Conservation (phyloP, 148 eudicot species). For the Vaccinium corymbosum region DNA sequence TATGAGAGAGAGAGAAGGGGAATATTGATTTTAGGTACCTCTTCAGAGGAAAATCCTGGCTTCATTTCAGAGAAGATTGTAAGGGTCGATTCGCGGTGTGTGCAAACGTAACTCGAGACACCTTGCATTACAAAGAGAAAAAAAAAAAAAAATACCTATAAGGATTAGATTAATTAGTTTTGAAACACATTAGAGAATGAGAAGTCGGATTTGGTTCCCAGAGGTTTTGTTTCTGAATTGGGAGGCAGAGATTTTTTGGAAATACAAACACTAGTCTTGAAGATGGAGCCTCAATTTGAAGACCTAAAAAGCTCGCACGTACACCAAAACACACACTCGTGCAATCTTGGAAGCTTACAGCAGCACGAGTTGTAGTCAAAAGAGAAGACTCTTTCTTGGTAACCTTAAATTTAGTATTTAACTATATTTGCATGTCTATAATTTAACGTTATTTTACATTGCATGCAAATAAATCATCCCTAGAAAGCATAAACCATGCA, state of each 20-base stretch:
- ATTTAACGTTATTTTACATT: neutral
- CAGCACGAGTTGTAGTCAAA: slow-evolving; percentile 20
- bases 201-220: neutral
- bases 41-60: no score
- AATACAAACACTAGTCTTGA: slow-evolving; percentile 3
- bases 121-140: no score
- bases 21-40: no score
- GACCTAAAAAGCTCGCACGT: slow-evolving; percentile 16
- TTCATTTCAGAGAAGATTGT: no score
- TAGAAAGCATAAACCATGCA: neutral
- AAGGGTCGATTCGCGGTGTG: no score
- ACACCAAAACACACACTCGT: slow-evolving; percentile 27
- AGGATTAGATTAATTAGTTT: neutral
- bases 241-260: slow-evolving; percentile 12
- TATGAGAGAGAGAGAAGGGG: no score
- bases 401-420: neutral
- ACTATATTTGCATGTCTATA: neutral
- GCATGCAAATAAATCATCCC: neutral
- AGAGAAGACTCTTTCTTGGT: slow-evolving; percentile 6
- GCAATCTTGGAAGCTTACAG: slow-evolving; percentile 27
- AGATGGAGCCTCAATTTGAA: slow-evolving; percentile 8
- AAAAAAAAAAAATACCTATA: no score
- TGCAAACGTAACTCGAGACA: no score
- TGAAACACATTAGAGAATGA: neutral
- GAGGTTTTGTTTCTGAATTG: slow-evolving; percentile 8